These are phyloP conservation scores for Arthrobotrys megalospora DNA, from an alignment of 2,329 filamentous ascomycete species.

Conservation along the genomic window DNA sequence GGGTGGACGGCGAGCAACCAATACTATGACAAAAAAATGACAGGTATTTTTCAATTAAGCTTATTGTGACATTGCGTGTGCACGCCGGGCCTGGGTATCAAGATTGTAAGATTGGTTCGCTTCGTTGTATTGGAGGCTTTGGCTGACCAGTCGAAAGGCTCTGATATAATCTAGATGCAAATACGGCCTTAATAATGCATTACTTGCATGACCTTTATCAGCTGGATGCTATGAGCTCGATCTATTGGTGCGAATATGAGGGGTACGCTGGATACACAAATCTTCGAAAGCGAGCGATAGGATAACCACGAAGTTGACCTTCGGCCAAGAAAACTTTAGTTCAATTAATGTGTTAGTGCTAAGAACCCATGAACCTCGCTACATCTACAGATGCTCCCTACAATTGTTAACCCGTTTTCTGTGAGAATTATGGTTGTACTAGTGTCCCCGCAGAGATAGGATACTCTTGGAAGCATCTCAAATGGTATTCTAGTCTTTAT, in stretches of 20 bases:
- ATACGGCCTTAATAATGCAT: slow-evolving; percentile 10
- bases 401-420: too few species aligned
- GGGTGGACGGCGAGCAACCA: slow-evolving; percentile 18
- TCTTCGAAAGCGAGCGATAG: neutral
- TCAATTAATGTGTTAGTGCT: too few species aligned
- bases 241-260: slow-evolving; percentile 13
- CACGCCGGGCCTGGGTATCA: neutral
- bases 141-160: neutral
- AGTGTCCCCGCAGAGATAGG: too few species aligned
- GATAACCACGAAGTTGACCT: too few species aligned
- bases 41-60: slow-evolving; percentile 7
- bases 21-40: neutral
- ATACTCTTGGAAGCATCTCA: too few species aligned
- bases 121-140: neutral
- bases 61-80: slow-evolving; percentile 20
- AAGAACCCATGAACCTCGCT: too few species aligned
- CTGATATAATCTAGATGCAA: neutral
- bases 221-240: neutral
- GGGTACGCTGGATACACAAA: neutral
- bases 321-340: too few species aligned
- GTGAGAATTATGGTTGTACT: too few species aligned
- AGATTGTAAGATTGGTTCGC: slow-evolving; percentile 32
- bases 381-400: too few species aligned
- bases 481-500: too few species aligned
- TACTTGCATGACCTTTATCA: slow-evolving; percentile 34